A percentile compares a stretch with the other conserved stretches of the same genome.
Conservation (phyloP, 257 asterid genomes). For the Nicotiana tabacum region DNA sequence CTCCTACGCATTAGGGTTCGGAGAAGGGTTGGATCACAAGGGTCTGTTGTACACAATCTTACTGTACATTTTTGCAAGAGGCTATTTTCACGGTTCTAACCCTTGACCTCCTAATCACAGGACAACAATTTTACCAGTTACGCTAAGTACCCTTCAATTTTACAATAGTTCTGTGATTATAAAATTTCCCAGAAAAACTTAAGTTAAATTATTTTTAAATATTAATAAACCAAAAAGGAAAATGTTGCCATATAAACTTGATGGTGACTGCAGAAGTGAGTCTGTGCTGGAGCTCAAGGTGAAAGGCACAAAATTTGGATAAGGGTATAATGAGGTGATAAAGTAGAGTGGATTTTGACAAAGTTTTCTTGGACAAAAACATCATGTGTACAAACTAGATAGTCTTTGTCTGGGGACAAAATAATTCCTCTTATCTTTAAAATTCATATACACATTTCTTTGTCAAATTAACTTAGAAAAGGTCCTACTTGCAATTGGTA, state of each 20-base stretch:
- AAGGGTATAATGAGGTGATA: background rate
- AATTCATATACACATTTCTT: background rate
- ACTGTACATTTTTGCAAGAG: too few relatives aligned
- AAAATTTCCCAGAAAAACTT: too few relatives aligned
- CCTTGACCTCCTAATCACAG: too few relatives aligned
- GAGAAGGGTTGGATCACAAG: too few relatives aligned
- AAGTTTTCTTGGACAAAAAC: constrained; percentile 9
- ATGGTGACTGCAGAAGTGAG: background rate
- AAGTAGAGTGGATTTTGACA: background rate
- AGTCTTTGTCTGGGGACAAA: constrained; percentile 7
- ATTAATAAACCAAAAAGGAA: too few relatives aligned
- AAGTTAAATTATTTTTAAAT: too few relatives aligned
- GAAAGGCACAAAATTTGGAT: background rate
- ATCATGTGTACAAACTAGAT: constrained; percentile 5
- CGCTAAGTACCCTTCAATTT: too few relatives aligned
- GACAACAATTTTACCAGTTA: too few relatives aligned
- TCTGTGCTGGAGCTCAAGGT: background rate
- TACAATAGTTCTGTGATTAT: too few relatives aligned
- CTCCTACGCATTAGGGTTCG: too few relatives aligned
- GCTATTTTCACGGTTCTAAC: too few relatives aligned
- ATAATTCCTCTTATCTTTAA: background rate
- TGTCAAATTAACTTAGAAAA: background rate
- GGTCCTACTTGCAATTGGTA: constrained; percentile 10
- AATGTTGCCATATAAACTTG: background rate
- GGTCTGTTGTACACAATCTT: too few relatives aligned